A percentile compares a stretch with the other conserved stretches of the same genome.
These are phyloP conservation scores for Tetradesmus lagerheimii DNA, from an alignment of 139 green algal genomes.

Conservation along the genomic window DNA sequence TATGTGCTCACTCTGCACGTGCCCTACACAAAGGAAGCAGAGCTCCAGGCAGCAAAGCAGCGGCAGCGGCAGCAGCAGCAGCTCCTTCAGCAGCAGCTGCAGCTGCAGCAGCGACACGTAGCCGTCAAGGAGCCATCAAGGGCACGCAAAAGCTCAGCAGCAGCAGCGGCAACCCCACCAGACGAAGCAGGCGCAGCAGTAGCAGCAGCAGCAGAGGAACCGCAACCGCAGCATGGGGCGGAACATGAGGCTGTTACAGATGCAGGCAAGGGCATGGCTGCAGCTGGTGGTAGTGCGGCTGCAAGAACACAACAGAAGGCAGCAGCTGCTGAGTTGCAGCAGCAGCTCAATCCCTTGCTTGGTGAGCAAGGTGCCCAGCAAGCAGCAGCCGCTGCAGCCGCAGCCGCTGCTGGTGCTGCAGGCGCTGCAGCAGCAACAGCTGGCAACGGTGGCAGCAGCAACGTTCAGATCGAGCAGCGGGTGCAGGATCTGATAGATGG, in stretches of 20 bases:
- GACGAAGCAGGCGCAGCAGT: not conserved
- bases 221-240: not conserved
- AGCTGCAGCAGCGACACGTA: not conserved
- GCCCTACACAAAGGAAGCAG: constrained; percentile 48
- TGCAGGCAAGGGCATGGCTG: not conserved
- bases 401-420: not conserved
- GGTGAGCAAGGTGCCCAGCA: not conserved
- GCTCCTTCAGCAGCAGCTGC: not conserved
- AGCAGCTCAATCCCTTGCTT: not conserved
- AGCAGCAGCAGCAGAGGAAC: not conserved
- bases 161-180: not conserved
- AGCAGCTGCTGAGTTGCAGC: constrained; percentile 1
- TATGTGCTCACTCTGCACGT: constrained; percentile 77
- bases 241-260: not conserved
- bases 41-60: constrained; percentile 19
- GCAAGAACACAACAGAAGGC: not conserved
- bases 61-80: constrained; percentile 15
- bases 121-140: not conserved
- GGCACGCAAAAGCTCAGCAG: not conserved
- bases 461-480: constrained; percentile 10
- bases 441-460: not conserved
- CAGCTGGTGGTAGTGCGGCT: no score
- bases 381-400: not conserved
- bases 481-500: constrained; percentile 26
- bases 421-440: not conserved